Conservation (phyloP, 768 basidiomycete species). For the Leccinum uliginosum region DNA sequence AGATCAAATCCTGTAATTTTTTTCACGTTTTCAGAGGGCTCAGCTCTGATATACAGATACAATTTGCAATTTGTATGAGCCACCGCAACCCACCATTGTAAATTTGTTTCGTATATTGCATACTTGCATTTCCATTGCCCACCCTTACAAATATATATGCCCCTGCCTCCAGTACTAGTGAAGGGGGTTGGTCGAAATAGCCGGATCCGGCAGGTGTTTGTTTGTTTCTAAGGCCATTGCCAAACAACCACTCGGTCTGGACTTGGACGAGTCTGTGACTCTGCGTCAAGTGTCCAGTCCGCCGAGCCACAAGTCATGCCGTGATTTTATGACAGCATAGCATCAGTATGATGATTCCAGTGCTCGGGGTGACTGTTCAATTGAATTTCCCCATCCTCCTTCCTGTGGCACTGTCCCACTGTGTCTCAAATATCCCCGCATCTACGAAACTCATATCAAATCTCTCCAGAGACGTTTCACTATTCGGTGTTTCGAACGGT, state of each 20-base stretch:
- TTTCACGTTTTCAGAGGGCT: too few relatives aligned
- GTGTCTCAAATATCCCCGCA: slow-evolving; percentile 6
- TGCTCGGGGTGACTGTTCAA: neutral
- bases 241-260: slow-evolving; percentile 18
- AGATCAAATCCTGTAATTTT: too few relatives aligned
- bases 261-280: neutral
- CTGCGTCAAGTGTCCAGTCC: neutral
- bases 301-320: neutral
- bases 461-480: neutral
- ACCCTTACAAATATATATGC: too few relatives aligned
- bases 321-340: neutral
- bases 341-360: neutral
- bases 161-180: too few relatives aligned
- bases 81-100: too few relatives aligned
- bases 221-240: slow-evolving; percentile 28
- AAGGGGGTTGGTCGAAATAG: neutral
- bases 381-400: slow-evolving; percentile 2
- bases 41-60: too few relatives aligned
- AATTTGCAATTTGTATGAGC: too few relatives aligned
- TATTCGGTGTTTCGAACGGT: neutral
- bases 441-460: neutral
- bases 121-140: too few relatives aligned
- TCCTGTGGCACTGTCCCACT: slow-evolving; percentile 5
- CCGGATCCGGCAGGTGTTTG: slow-evolving; percentile 21
- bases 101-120: too few relatives aligned